Evolutionary conservation across 768 basidiomycete species (phyloP).

Genomic region (Mycena kentingensis): DNA sequence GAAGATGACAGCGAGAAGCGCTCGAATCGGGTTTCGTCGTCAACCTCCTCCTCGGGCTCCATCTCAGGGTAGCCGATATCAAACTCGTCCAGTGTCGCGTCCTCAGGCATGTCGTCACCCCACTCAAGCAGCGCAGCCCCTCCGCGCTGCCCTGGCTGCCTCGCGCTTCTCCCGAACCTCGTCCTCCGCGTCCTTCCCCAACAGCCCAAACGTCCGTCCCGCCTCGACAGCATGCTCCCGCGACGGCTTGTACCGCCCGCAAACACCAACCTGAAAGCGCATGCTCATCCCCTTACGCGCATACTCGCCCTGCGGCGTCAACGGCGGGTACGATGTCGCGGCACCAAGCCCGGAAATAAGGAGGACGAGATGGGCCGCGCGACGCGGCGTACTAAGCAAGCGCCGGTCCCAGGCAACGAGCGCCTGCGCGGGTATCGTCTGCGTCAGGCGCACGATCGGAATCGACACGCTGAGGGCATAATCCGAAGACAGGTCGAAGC

Average conservation of each 20-base stretch:
- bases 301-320: constrained; percentile 46
- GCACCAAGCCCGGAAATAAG: constrained; percentile 59
- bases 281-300: constrained; percentile 38
- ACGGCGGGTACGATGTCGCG: constrained; percentile 47
- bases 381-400: constrained; percentile 44
- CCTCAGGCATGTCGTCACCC: constrained; percentile 18
- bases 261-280: constrained; percentile 66
- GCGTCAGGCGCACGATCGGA: constrained; percentile 53
- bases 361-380: constrained; percentile 61
- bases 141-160: constrained; percentile 35
- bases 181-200: constrained; percentile 46
- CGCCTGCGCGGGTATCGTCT: constrained; percentile 61
- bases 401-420: constrained; percentile 75
- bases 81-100: constrained; percentile 8
- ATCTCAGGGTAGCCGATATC: constrained; percentile 23
- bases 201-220: constrained; percentile 51
- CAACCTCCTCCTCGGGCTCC: constrained; percentile 33
- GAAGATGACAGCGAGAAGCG: constrained; percentile 65
- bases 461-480: constrained; percentile 58
- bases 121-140: constrained; percentile 31
- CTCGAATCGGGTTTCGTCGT: constrained; percentile 50
- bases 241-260: constrained; percentile 59
- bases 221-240: constrained; percentile 49
- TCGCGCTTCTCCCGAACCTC: constrained; percentile 32
- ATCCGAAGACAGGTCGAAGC: constrained; percentile 27